Conservation (phyloP, 495 filamentous ascomycete species). For the Amphirosellinia nigrospora region DNA sequence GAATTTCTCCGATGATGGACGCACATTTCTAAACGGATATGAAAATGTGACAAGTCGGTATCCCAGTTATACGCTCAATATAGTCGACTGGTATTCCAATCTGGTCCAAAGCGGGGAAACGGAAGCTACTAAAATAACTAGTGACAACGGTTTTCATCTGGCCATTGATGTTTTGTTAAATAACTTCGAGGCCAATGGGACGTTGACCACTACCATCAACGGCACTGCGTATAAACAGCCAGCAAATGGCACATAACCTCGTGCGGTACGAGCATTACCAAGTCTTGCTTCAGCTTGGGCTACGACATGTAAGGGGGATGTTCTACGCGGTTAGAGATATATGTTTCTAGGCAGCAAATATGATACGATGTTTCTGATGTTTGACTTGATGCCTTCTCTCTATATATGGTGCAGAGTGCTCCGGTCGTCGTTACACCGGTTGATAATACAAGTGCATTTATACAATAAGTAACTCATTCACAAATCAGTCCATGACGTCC, state of each 20-base stretch:
- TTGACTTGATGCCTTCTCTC: background rate
- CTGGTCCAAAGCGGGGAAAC: background rate
- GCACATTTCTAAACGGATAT: background rate
- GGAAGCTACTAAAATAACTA: background rate
- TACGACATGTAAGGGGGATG: background rate
- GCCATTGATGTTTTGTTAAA: background rate
- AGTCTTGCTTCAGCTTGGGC: background rate
- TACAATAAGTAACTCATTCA: background rate
- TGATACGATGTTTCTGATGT: background rate
- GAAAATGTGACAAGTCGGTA: slow-evolving; percentile 5
- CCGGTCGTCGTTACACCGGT: background rate
- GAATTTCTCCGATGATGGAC: background rate
- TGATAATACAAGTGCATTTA: background rate
- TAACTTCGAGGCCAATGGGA: background rate
- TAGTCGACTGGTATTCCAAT: background rate
- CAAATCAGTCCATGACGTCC: background rate
- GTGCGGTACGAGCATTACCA: background rate
- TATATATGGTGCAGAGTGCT: background rate
- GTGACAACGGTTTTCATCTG: background rate
- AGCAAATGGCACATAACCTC: background rate
- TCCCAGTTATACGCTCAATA: background rate
- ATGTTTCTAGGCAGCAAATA: background rate
- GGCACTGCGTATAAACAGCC: background rate
- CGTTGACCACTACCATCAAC: background rate
- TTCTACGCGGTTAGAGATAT: background rate